These are phyloP conservation scores for Rasamsonia emersonii DNA, from an alignment of 2,329 filamentous ascomycete species.

Conservation along the genomic window DNA sequence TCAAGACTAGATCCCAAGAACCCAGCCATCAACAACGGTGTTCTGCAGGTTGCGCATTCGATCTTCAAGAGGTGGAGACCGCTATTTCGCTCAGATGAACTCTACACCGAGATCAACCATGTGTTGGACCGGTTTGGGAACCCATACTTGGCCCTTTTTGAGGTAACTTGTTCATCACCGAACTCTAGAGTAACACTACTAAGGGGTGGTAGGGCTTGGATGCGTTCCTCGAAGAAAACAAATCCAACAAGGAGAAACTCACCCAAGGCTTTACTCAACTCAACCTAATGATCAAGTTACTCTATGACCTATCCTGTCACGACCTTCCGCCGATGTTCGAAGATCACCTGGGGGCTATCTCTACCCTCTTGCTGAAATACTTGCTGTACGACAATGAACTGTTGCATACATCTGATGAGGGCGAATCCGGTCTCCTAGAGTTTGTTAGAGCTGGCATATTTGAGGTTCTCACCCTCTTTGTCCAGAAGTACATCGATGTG, in stretches of 20 bases:
- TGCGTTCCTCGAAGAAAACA: constrained; percentile 59
- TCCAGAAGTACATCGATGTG: constrained; percentile 91
- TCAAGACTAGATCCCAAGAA: constrained; percentile 75
- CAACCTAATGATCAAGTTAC: constrained; percentile 80
- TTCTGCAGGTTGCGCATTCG: constrained; percentile 93
- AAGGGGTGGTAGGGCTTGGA: constrained; percentile 35
- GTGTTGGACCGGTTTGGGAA: constrained; percentile 76
- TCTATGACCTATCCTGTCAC: constrained; percentile 96
- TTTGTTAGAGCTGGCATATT: constrained; percentile 90
- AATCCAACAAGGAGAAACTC: constrained; percentile 64
- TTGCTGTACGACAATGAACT: constrained; percentile 79
- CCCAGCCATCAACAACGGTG: constrained; percentile 79
- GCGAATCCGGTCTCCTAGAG: constrained; percentile 75
- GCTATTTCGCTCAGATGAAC: constrained; percentile 81
- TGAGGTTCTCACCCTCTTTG: constrained; percentile 79
- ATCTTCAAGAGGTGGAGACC: constrained; percentile 96
- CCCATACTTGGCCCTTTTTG: constrained; percentile 73
- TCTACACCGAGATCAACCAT: constrained; percentile 95
- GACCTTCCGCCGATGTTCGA: constrained; percentile 93
- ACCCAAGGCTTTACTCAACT: constrained; percentile 75
- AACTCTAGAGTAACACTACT: constrained; percentile 6
- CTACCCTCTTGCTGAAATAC: constrained; percentile 81
- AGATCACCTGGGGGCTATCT: constrained; percentile 70
- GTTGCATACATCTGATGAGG: constrained; percentile 78
- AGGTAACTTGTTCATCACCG: constrained; percentile 41